Conservation (phyloP, 768 basidiomycete genomes). For the Serpula lacrymans region DNA sequence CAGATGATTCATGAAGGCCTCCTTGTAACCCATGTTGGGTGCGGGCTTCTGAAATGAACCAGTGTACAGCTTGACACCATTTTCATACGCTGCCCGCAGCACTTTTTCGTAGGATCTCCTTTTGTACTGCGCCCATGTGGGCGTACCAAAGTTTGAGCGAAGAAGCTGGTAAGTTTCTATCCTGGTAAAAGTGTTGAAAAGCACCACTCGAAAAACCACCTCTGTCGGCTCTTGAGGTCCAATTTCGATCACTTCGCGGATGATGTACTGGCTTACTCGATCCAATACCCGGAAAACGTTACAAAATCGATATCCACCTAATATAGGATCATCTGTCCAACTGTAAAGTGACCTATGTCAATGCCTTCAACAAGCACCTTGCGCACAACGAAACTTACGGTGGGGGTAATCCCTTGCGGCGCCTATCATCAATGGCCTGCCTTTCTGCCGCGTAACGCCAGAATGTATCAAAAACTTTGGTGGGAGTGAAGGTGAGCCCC, state of each 20-base stretch:
- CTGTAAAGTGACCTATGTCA: slow-evolving; percentile 30
- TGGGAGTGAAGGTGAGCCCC: slow-evolving; percentile 39
- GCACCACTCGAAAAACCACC: slow-evolving; percentile 64
- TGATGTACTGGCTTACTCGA: slow-evolving; percentile 64
- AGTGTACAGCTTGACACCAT: slow-evolving; percentile 55
- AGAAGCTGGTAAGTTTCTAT: slow-evolving; percentile 72
- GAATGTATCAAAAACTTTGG: slow-evolving; percentile 58
- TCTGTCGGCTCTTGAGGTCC: slow-evolving; percentile 60
- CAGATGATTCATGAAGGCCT: slow-evolving; percentile 58
- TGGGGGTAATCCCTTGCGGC: slow-evolving; percentile 43
- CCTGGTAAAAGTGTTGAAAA: slow-evolving; percentile 71
- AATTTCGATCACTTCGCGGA: slow-evolving; percentile 65
- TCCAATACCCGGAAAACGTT: slow-evolving; percentile 76
- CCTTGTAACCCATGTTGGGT: slow-evolving; percentile 48
- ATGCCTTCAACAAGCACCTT: slow-evolving; percentile 9
- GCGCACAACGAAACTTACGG: slow-evolving; percentile 41
- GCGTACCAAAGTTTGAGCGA: slow-evolving; percentile 45
- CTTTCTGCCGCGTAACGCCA: slow-evolving; percentile 58
- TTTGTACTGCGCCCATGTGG: slow-evolving; percentile 60
- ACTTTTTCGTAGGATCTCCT: slow-evolving; percentile 50
- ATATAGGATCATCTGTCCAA: slow-evolving; percentile 66
- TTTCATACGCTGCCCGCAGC: slow-evolving; percentile 38
- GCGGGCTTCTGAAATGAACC: slow-evolving; percentile 71
- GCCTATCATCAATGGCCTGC: slow-evolving; percentile 52
- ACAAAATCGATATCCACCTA: slow-evolving; percentile 59